Percentiles rank a stretch among this genome's conserved stretches.
Conservation (phyloP, 768 basidiomycete genomes). For the Agaricus blazei region DNA sequence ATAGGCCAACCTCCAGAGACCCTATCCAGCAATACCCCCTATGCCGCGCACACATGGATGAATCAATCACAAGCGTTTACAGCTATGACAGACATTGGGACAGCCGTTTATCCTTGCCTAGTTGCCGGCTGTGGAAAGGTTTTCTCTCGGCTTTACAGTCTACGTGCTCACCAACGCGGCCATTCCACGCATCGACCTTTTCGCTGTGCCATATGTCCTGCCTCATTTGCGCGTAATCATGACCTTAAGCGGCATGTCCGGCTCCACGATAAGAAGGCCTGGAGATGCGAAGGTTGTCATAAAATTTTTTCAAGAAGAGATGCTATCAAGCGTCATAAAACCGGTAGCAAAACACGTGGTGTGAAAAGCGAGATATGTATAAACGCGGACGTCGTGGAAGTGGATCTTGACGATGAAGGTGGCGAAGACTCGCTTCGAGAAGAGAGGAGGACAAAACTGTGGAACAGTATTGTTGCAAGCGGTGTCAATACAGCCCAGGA, state of each 20-base stretch:
- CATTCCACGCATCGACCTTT: slow-evolving; percentile 65
- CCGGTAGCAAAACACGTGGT: slow-evolving; percentile 47
- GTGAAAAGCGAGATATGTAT: slow-evolving; percentile 49
- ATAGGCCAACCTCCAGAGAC: slow-evolving; percentile 48
- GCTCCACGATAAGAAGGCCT: slow-evolving; percentile 68
- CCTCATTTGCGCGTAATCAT: slow-evolving; percentile 74
- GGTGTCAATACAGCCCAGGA: slow-evolving; percentile 15
- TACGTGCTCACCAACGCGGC: slow-evolving; percentile 66
- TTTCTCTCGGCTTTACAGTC: slow-evolving; percentile 63
- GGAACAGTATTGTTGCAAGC: slow-evolving; percentile 40
- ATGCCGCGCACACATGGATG: slow-evolving; percentile 29
- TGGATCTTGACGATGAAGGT: slow-evolving; percentile 41
- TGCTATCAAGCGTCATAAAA: slow-evolving; percentile 75
- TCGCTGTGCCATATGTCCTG: slow-evolving; percentile 60
- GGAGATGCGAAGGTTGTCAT: slow-evolving; percentile 68
- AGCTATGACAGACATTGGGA: slow-evolving; percentile 48
- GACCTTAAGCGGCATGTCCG: slow-evolving; percentile 76
- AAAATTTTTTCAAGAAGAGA: slow-evolving; percentile 76
- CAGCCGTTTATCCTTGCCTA: slow-evolving; percentile 80
- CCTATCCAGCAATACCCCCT: slow-evolving; percentile 23
- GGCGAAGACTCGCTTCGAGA: slow-evolving; percentile 46
- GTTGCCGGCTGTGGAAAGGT: slow-evolving; percentile 58
- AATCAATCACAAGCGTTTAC: slow-evolving; percentile 20
- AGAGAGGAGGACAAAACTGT: slow-evolving; percentile 56
- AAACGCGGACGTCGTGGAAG: slow-evolving; percentile 56